Conservation (phyloP, 2,329 filamentous ascomycete genomes). For the Ophioceras dolichostomum region DNA sequence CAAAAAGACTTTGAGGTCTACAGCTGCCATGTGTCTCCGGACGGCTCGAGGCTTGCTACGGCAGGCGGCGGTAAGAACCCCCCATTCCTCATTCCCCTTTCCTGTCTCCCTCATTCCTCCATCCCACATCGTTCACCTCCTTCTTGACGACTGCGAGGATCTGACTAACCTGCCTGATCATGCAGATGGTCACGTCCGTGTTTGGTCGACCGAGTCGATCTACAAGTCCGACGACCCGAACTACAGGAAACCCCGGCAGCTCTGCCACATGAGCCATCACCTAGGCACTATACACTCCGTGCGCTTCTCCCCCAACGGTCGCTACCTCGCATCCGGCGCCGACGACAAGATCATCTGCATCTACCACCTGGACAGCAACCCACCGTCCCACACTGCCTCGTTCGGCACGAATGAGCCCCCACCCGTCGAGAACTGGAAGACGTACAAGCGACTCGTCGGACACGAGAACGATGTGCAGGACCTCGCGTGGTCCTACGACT, state of each 20-base stretch:
- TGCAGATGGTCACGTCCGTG: constrained; percentile 80
- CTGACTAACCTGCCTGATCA: constrained; percentile 15
- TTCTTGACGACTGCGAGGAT: not conserved
- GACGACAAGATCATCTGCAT: constrained; percentile 99
- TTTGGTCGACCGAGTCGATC: constrained; percentile 95
- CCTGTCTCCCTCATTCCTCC: not conserved
- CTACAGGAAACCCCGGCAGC: constrained; percentile 73
- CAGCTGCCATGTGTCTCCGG: constrained; percentile 92
- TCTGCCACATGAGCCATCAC: constrained; percentile 97
- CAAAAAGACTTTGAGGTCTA: constrained; percentile 98
- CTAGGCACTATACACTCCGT: constrained; percentile 96
- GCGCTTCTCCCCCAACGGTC: constrained; percentile 88
- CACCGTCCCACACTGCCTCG: constrained; percentile 61
- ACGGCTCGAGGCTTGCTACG: constrained; percentile 83
- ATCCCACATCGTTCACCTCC: not conserved
- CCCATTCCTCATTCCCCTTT: not conserved
- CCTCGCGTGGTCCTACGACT: constrained; percentile 92
- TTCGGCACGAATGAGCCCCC: constrained; percentile 88
- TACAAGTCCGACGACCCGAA: constrained; percentile 62
- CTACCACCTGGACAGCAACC: constrained; percentile 77
- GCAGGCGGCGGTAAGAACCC: constrained; percentile 68
- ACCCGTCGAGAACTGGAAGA: constrained; percentile 96
- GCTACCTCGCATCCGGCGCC: constrained; percentile 90
- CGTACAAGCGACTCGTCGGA: constrained; percentile 81
- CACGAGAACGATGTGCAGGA: constrained; percentile 99